These are phyloP conservation scores for Mucor indicus DNA, from an alignment of 371 early-diverging fungal genomes.

Conservation along the genomic window DNA sequence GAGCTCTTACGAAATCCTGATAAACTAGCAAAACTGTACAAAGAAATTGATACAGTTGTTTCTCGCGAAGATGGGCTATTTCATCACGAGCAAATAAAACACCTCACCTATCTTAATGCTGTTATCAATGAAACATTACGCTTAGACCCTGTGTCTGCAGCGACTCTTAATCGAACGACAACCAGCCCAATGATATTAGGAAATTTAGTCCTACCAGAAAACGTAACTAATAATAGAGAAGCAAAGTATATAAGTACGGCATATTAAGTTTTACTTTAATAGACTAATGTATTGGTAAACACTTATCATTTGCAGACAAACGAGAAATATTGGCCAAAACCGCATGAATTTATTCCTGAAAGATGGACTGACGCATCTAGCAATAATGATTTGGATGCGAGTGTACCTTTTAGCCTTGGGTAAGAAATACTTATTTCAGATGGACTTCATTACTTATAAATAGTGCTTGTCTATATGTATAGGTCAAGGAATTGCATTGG, in stretches of 20 bases:
- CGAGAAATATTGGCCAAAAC: conserved; percentile 25
- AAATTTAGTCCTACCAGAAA: conserved; percentile 15
- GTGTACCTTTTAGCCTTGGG: conserved; percentile 41
- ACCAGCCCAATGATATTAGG: conserved; percentile 13
- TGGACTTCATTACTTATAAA: too few relatives aligned
- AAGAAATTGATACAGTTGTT: conserved; percentile 26
- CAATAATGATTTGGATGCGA: conserved; percentile 30
- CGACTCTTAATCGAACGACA: conserved; percentile 20
- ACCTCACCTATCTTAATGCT: conserved; percentile 34
- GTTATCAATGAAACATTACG: conserved; percentile 39
- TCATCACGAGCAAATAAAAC: conserved; percentile 30
- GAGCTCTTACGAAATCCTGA: conserved; percentile 28
- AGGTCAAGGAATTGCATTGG: too few relatives aligned
- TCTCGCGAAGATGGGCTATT: conserved; percentile 3
- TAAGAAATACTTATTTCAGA: too few relatives aligned
- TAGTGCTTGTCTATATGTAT: too few relatives aligned
- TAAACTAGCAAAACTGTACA: conserved; percentile 18
- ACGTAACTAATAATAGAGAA: conserved; percentile 26
- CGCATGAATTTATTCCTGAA: conserved; percentile 28
- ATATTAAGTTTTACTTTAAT: too few relatives aligned
- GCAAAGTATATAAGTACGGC: too few relatives aligned
- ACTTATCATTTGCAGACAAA: conserved; percentile 19
- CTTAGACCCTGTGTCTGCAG: conserved; percentile 25
- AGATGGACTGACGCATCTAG: conserved; percentile 27
- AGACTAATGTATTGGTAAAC: conserved; percentile 10